These are phyloP conservation scores for Lepidium africanum DNA, from an alignment of 345 rosid genomes.

Conservation along the genomic window DNA sequence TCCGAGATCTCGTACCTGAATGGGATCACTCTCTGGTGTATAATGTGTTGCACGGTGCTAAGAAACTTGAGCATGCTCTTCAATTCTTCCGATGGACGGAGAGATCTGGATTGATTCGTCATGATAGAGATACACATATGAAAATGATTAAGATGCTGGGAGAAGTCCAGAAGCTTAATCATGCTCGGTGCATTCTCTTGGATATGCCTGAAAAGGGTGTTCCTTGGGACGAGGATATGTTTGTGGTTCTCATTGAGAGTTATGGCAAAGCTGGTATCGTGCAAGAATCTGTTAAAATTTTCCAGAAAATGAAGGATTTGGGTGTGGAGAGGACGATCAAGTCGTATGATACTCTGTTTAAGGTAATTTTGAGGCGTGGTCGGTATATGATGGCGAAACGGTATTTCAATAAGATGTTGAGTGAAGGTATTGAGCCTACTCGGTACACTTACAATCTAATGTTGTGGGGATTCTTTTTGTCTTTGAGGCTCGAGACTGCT, in stretches of 20 bases:
- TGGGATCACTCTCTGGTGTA: conserved; percentile 73
- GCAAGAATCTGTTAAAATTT: conserved; percentile 81
- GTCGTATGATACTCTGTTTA: conserved; percentile 67
- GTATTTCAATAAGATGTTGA: conserved; percentile 66
- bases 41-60: conserved; percentile 69
- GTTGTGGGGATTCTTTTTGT: conserved; percentile 87
- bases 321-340: conserved; percentile 64
- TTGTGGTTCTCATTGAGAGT: conserved; percentile 57
- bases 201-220: conserved; percentile 88
- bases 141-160: conserved; percentile 77
- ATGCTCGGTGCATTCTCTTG: conserved; percentile 72
- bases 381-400: conserved; percentile 92
- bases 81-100: conserved; percentile 95
- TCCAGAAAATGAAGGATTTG: conserved; percentile 65
- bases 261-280: conserved; percentile 83
- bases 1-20: conserved; percentile 66
- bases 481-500: conserved; percentile 63
- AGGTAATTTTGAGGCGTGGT: conserved; percentile 74
- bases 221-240: conserved; percentile 82
- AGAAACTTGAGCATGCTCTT: conserved; percentile 72
- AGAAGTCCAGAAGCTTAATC: conserved; percentile 62
- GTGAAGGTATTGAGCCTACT: conserved; percentile 70
- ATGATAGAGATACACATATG: conserved; percentile 64
- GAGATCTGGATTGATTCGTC: conserved; percentile 69
- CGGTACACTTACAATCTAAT: conserved; percentile 70